Percentiles rank a stretch among this genome's conserved stretches.
Conservation (phyloP, 331 rosid genomes). For the Telfairia occidentalis region DNA sequence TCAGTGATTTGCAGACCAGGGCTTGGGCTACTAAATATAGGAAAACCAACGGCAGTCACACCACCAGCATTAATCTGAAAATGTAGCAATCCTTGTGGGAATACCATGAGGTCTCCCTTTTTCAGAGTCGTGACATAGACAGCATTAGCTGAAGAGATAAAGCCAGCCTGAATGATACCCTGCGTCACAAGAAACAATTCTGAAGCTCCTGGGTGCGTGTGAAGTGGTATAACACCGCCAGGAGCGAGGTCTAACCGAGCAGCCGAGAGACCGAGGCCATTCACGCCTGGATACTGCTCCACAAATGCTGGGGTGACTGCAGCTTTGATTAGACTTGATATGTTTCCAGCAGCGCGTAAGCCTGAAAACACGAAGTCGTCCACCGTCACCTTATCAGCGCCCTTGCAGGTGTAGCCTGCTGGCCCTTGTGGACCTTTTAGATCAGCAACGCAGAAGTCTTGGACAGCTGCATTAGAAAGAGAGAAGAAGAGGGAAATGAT, state of each 20-base stretch:
- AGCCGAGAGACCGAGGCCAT: conserved; percentile 59
- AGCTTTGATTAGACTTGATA: conserved; percentile 47
- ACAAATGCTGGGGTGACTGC: conserved; percentile 80
- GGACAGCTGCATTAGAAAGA: conserved; percentile 34
- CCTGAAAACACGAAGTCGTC: conserved; percentile 48
- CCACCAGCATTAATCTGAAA: conserved; percentile 45
- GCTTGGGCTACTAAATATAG: conserved; percentile 42
- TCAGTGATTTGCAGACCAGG: conserved; percentile 88
- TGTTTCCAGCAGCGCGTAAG: conserved; percentile 35
- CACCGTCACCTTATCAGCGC: conserved; percentile 25
- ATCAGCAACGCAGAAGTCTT: conserved; percentile 73
- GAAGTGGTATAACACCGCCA: conserved; percentile 70
- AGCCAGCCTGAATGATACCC: conserved; percentile 54
- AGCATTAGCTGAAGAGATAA: conserved; percentile 41
- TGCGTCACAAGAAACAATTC: conserved; percentile 41
- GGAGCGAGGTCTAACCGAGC: conserved; percentile 58
- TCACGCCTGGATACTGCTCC: conserved; percentile 53
- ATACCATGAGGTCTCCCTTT: conserved; percentile 56
- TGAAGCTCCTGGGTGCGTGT: conserved; percentile 69
- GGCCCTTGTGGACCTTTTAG: conserved; percentile 42
- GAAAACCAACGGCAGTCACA: conserved; percentile 27
- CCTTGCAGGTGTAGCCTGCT: conserved; percentile 54
- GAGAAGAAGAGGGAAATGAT: conserved; percentile 39
- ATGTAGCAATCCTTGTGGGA: conserved; percentile 79
- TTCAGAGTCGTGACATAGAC: conserved; percentile 41